Conservation (phyloP, 805 yeast species). For the Hanseniaspora valbyensis region DNA sequence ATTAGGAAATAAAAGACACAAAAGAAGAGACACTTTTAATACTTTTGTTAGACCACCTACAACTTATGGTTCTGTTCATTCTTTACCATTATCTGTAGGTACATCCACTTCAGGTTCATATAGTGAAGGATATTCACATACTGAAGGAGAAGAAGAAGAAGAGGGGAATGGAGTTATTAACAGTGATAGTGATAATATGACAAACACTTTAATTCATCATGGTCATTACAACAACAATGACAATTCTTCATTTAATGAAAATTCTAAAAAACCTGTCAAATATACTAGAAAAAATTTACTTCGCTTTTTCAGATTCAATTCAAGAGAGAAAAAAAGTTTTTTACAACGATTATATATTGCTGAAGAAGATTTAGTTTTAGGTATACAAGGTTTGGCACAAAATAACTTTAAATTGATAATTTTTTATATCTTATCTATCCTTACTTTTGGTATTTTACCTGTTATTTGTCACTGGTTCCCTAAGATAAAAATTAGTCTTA, state of each 20-base stretch:
- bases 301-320: slow-evolving; percentile 21
- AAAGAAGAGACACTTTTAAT: slow-evolving; percentile 14
- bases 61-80: slow-evolving; percentile 23
- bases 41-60: slow-evolving; percentile 13
- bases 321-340: slow-evolving; percentile 35
- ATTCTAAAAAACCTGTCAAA: not conserved
- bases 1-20: not conserved
- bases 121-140: slow-evolving; percentile 22
- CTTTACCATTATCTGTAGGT: slow-evolving; percentile 20
- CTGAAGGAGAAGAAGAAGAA: slow-evolving; percentile 25
- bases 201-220: slow-evolving; percentile 22
- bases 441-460: slow-evolving; percentile 63
- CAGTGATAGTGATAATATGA: too few relatives aligned
- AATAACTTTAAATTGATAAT: slow-evolving; percentile 36
- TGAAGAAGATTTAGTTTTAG: slow-evolving; percentile 89
- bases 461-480: slow-evolving; percentile 81
- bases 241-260: not conserved
- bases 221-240: slow-evolving; percentile 22
- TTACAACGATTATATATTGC: slow-evolving; percentile 81
- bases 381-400: slow-evolving; percentile 78
- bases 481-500: slow-evolving; percentile 50
- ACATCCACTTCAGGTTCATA: slow-evolving; percentile 27
- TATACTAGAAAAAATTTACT: slow-evolving; percentile 2
- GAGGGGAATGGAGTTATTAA: too few relatives aligned
- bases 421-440: slow-evolving; percentile 45